Percentiles rank a stretch among this genome's conserved stretches.
Evolutionary conservation across 257 asterid species (phyloP).

Genomic region (Schizonepeta tenuifolia): DNA sequence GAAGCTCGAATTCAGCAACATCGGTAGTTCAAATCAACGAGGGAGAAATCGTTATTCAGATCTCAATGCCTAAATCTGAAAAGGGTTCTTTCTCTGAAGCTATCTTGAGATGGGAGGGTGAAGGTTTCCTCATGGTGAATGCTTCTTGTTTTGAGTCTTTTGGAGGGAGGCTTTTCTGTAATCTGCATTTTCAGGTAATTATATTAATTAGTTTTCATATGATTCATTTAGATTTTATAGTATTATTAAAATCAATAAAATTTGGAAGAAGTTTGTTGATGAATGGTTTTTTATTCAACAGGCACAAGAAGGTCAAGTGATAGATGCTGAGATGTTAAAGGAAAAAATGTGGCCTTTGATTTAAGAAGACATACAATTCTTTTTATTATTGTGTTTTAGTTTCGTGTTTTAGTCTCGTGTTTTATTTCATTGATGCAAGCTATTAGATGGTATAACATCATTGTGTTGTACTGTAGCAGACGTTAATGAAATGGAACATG

Average conservation of each 20-base stretch:
- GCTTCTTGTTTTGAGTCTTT: conserved; percentile 54
- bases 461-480: background rate
- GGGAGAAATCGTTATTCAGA: conserved; percentile 51
- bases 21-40: conserved; percentile 45
- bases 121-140: conserved; percentile 50
- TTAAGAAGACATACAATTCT: background rate
- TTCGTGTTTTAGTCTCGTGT: no score
- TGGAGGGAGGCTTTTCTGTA: conserved; percentile 57
- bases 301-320: conserved; percentile 43
- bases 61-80: conserved; percentile 41
- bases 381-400: background rate
- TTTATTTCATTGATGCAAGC: conserved; percentile 4
- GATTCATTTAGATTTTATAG: background rate
- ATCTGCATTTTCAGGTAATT: conserved; percentile 65
- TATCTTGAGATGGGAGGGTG: conserved; percentile 50
- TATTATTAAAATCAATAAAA: background rate
- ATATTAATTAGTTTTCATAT: no score
- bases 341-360: conserved; percentile 43
- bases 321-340: conserved; percentile 53
- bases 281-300: conserved; percentile 23
- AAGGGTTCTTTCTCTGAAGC: conserved; percentile 38
- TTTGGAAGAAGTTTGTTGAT: background rate
- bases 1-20: conserved; percentile 34
- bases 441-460: background rate
- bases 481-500: conserved; percentile 2